Percentiles rank a stretch among this genome's conserved stretches.
Evolutionary conservation across 1,284 basidiomycete genomes (phyloP).

Genomic region (Fomes fomentarius): DNA sequence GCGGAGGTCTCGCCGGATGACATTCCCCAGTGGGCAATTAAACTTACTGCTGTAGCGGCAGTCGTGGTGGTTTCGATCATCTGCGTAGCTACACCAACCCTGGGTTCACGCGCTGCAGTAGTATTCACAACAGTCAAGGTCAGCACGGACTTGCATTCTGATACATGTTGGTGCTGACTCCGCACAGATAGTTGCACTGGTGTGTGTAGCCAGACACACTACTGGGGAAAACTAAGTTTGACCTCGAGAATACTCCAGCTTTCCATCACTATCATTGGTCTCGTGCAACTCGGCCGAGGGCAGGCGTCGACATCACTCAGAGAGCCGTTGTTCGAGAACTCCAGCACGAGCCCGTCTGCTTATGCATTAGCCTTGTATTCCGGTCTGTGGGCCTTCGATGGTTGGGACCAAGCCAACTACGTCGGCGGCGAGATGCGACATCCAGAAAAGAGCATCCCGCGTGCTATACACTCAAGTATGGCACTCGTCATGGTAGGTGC

Average conservation of each 20-base stretch:
- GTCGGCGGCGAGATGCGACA: constrained; percentile 92
- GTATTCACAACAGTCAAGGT: constrained; percentile 90
- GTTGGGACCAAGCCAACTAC: constrained; percentile 91
- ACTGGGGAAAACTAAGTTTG: background rate
- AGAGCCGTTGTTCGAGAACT: constrained; percentile 72
- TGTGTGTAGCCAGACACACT: constrained; percentile 30
- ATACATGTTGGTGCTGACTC: too few species aligned
- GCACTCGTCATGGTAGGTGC: constrained; percentile 74
- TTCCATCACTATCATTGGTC: constrained; percentile 71
- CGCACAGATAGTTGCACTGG: constrained; percentile 58
- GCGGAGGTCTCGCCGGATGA: constrained; percentile 71
- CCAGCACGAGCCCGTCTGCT: constrained; percentile 77
- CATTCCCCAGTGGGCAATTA: constrained; percentile 93
- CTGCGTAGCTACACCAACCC: constrained; percentile 78
- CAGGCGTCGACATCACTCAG: constrained; percentile 66
- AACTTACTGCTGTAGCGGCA: constrained; percentile 80
- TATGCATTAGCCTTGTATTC: constrained; percentile 96
- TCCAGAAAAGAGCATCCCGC: constrained; percentile 85
- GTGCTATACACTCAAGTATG: constrained; percentile 91
- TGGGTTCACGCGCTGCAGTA: constrained; percentile 84
- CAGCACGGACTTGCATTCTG: constrained; percentile 12
- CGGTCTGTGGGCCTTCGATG: constrained; percentile 94
- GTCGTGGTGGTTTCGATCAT: constrained; percentile 75
- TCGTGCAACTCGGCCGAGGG: constrained; percentile 74
- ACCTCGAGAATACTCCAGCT: constrained; percentile 44